Base-by-base conservation (phyloP, 2,329 filamentous ascomycete genomes). In the Lithohypha guttulata region DNA sequence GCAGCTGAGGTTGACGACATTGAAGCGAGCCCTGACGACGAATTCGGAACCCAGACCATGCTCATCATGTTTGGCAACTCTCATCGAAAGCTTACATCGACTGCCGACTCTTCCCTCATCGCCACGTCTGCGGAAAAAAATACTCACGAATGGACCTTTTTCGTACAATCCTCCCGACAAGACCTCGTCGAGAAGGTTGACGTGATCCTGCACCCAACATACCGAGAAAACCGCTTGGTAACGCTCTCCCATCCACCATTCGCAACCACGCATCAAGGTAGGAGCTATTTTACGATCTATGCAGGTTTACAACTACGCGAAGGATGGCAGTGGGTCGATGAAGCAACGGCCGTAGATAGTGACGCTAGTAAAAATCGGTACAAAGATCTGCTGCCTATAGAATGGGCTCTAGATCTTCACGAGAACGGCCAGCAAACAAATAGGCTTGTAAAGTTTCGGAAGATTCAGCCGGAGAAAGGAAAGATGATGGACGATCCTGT, bases 101-200 rank as follows among this genome's bases (percentile, higher is more conserved):
- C 38, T 10, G 42, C 44, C 11, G 17, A 18, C 5, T 27, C 35
- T 21, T 31, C 35, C 4, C 22, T 39, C 26, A 17, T 11, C n/a
- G 26, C 35, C 2, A 21, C 30, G 8, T 21, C 35, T 2, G 35
- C 26, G 18, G 45, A 38, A 7, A 45, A 42, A 21, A 45, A 43
- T 25, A 48, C 36, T 22, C 49, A 51, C 28, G 41, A 51, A 31
- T 51, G 47, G 47, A 51, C 42, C 21, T 51, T 51, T 41, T 51
- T 51, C 34, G 39, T 51, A 2, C 39, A 45, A 13, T 43, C 45
- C 7, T 49, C 47, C 7, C 22, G 45, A 23, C 47, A 33, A 20
- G 49, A 51, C 39, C 19, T 51, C 7, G 47, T 51, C 32, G 45
- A 51, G 38, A 42, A 51, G 25, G 43, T 51, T 7, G 41, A 50